Percentiles rank a stretch among this genome's conserved stretches.
These are phyloP conservation scores for Wickerhamomyces sp. DNA, from an alignment of 1,139 yeast species.

Conservation along the genomic window DNA sequence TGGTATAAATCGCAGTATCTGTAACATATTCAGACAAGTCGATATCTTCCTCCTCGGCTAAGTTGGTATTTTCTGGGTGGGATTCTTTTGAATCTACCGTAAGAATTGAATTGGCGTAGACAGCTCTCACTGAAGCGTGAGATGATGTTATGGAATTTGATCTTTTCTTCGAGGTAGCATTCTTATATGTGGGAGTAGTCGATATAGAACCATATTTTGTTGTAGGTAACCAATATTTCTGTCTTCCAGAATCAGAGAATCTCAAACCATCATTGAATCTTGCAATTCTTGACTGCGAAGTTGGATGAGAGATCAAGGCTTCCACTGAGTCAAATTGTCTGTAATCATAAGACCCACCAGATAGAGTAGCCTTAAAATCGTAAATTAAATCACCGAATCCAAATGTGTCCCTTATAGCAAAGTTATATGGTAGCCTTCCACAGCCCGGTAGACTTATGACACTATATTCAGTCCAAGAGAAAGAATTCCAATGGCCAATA, in stretches of 20 bases:
- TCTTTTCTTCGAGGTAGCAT: slow-evolving; percentile 16
- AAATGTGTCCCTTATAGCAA: slow-evolving; percentile 72
- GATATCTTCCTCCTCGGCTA: slow-evolving; percentile 7
- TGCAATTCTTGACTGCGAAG: slow-evolving; percentile 59
- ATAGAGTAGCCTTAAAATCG: slow-evolving; percentile 73
- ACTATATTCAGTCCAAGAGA: slow-evolving; percentile 71
- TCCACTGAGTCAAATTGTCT: slow-evolving; percentile 80
- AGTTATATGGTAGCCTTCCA: slow-evolving; percentile 54
- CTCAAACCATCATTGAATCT: slow-evolving; percentile 82
- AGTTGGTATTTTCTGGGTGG: neutral
- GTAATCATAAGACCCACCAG: slow-evolving; percentile 77
- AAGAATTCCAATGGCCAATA: slow-evolving; percentile 81
- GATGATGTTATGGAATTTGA: slow-evolving; percentile 16
- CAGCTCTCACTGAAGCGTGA: slow-evolving; percentile 18
- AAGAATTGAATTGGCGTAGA: slow-evolving; percentile 15
- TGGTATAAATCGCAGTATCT: slow-evolving; percentile 39
- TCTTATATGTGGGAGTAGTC: slow-evolving; percentile 13
- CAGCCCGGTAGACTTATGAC: slow-evolving; percentile 55
- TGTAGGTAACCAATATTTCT: slow-evolving; percentile 77
- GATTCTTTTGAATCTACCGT: slow-evolving; percentile 15
- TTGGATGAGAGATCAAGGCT: slow-evolving; percentile 64
- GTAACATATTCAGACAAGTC: slow-evolving; percentile 23
- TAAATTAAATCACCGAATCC: slow-evolving; percentile 70
- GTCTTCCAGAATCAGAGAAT: slow-evolving; percentile 71
- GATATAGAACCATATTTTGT: slow-evolving; percentile 4